Conservation (phyloP, 768 basidiomycete species). For the Dioszegia hungarica region DNA sequence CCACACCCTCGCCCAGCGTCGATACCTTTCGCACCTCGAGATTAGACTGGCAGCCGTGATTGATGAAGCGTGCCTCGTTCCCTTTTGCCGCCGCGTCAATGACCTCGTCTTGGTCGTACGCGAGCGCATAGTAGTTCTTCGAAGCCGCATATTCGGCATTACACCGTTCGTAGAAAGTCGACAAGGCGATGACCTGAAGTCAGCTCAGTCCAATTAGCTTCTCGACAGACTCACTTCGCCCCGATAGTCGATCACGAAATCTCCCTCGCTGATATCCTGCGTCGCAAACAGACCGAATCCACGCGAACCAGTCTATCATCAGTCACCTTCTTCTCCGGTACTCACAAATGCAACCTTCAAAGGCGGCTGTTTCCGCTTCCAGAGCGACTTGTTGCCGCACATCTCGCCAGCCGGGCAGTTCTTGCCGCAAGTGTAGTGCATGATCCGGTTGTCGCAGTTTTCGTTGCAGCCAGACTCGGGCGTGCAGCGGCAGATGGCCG, state of each 20-base stretch:
- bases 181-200: slow-evolving; percentile 42
- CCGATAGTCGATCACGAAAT: slow-evolving; percentile 51
- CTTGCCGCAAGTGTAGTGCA: slow-evolving; percentile 50
- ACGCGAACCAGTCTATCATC: slow-evolving; percentile 44
- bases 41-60: slow-evolving; percentile 50
- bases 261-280: slow-evolving; percentile 43
- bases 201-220: slow-evolving; percentile 8
- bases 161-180: slow-evolving; percentile 44
- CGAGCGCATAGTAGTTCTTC: slow-evolving; percentile 49
- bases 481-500: slow-evolving; percentile 44
- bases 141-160: slow-evolving; percentile 35
- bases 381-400: slow-evolving; percentile 47
- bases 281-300: slow-evolving; percentile 48
- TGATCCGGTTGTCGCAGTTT: slow-evolving; percentile 49
- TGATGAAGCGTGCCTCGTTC: slow-evolving; percentile 51
- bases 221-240: slow-evolving; percentile 46
- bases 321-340: neutral
- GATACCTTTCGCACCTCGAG: slow-evolving; percentile 49
- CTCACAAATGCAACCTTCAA: slow-evolving; percentile 47
- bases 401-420: slow-evolving; percentile 45
- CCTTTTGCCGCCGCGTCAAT: slow-evolving; percentile 50
- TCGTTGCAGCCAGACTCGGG: slow-evolving; percentile 43
- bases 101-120: slow-evolving; percentile 51
- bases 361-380: slow-evolving; percentile 26
- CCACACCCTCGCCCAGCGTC: slow-evolving; percentile 43